phyloP scores from a whole-genome alignment of 192 early-diverging fungal species.

The Backusella circina region DNA sequence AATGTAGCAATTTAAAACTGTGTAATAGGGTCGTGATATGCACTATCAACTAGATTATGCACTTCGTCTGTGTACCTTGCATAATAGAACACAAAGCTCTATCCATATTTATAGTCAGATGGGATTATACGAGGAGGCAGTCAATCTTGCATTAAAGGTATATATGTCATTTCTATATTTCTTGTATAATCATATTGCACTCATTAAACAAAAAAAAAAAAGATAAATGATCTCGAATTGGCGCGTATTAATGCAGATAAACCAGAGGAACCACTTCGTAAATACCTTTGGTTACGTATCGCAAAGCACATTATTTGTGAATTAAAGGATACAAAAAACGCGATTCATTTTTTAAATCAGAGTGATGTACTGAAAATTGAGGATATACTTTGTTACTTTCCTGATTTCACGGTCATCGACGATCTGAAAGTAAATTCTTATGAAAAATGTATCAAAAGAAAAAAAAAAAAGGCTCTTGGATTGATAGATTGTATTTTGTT shows the following conservation, averaged over 20 bases:
- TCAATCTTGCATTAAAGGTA: slow-evolving; percentile 83
- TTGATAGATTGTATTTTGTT: not conserved
- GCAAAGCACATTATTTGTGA: slow-evolving; percentile 87
- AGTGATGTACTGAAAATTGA: slow-evolving; percentile 88
- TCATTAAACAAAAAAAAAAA: not conserved
- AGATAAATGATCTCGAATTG: slow-evolving; percentile 82
- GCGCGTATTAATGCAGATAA: slow-evolving; percentile 93
- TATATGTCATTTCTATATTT: too few relatives aligned
- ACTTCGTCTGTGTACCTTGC: slow-evolving; percentile 82
- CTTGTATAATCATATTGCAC: not conserved
- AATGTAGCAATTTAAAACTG: not conserved
- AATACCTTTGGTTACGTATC: slow-evolving; percentile 92
- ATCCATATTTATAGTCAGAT: slow-evolving; percentile 88
- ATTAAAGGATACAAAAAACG: slow-evolving; percentile 80
- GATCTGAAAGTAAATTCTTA: slow-evolving; percentile 73
- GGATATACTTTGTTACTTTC: slow-evolving; percentile 96
- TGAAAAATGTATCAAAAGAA: not conserved
- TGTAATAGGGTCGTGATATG: slow-evolving; percentile 59
- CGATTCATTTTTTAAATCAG: slow-evolving; percentile 78
- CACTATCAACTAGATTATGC: slow-evolving; percentile 92
- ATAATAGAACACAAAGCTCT: slow-evolving; percentile 79
- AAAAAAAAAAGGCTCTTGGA: not conserved
- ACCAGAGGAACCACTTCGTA: slow-evolving; percentile 82
- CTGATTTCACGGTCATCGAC: slow-evolving; percentile 95
- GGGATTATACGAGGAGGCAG: slow-evolving; percentile 89